Conservation (phyloP, 1,139 yeast species). For the Maudiozyma humilis region DNA sequence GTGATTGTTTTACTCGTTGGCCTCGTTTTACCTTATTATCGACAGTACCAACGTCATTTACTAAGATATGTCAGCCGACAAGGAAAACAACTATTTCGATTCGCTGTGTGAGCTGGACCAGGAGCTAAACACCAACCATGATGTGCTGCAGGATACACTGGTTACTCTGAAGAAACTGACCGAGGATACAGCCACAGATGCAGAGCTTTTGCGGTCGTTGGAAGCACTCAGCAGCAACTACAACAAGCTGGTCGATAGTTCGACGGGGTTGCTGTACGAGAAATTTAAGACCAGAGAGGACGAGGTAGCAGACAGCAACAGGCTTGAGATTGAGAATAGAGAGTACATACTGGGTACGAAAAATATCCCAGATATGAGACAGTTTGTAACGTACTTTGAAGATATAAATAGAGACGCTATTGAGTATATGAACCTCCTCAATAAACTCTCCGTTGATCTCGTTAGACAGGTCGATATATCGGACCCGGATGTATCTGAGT, state of each 20-base stretch:
- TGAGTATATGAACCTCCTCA: constrained; percentile 23
- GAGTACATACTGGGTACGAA: not conserved
- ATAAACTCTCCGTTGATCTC: constrained; percentile 23
- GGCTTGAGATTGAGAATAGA: constrained; percentile 1
- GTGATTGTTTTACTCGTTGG: too few species aligned
- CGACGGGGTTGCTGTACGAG: constrained; percentile 16
- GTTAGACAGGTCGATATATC: constrained; percentile 23
- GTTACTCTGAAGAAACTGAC: constrained; percentile 14
- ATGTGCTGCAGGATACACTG: constrained; percentile 13
- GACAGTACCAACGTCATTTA: too few species aligned
- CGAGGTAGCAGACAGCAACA: constrained; percentile 10
- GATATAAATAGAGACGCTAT: constrained; percentile 17
- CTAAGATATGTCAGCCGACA: constrained; percentile 1
- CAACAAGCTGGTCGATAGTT: constrained; percentile 11
- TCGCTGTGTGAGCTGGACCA: constrained; percentile 26
- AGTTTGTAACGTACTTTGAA: constrained; percentile 15
- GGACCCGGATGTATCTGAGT: constrained; percentile 15
- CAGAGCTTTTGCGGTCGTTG: constrained; percentile 11
- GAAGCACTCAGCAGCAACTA: constrained; percentile 11
- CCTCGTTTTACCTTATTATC: too few species aligned
- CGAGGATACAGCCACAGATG: constrained; percentile 14
- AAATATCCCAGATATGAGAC: constrained; percentile 7
- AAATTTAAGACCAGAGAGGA: constrained; percentile 20
- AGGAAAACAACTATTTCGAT: constrained; percentile 19
- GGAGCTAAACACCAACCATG: constrained; percentile 17